phyloP scores from a whole-genome alignment of 2,329 filamentous ascomycete species.

The Claviceps lovelessii region DNA sequence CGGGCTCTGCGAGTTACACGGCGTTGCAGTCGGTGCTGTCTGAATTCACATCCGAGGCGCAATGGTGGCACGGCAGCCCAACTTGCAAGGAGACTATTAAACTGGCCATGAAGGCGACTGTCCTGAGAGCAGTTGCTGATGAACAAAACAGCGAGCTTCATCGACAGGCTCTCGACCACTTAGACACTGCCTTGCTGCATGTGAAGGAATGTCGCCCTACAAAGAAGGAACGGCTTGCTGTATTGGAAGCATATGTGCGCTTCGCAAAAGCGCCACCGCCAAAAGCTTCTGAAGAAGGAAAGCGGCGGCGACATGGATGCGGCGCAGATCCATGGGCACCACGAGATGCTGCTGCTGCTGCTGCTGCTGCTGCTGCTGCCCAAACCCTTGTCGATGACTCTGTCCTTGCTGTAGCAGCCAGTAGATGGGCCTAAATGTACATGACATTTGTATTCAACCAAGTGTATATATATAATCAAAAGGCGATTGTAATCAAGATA shows the following conservation, averaged over 20 bases:
- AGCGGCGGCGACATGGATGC: background rate
- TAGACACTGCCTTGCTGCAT: conserved; percentile 14
- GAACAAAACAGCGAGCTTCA: conserved; percentile 8
- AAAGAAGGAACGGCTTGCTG: conserved; percentile 7
- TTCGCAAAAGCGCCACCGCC: conserved; percentile 1
- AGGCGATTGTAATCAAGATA: too few relatives aligned
- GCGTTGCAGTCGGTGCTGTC: conserved; percentile 17
- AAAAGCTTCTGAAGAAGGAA: background rate
- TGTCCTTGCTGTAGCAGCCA: background rate
- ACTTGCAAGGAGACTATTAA: conserved; percentile 25
- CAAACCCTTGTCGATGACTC: background rate
- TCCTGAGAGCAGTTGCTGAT: conserved; percentile 12
- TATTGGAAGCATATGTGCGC: conserved; percentile 11
- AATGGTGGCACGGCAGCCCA: conserved; percentile 24
- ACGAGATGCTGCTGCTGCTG: background rate
- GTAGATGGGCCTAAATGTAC: background rate
- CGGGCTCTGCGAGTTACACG: conserved; percentile 17
- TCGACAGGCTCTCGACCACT: conserved; percentile 10
- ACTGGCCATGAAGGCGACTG: conserved; percentile 21
- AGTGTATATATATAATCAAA: too few relatives aligned
- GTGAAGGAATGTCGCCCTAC: conserved; percentile 11
- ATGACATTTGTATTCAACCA: too few relatives aligned
- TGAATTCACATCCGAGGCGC: conserved; percentile 16
- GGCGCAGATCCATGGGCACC: background rate
- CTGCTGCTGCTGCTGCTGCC: background rate